Conservation (phyloP, 2,329 filamentous ascomycete species). For the Fusarium newnesense region DNA sequence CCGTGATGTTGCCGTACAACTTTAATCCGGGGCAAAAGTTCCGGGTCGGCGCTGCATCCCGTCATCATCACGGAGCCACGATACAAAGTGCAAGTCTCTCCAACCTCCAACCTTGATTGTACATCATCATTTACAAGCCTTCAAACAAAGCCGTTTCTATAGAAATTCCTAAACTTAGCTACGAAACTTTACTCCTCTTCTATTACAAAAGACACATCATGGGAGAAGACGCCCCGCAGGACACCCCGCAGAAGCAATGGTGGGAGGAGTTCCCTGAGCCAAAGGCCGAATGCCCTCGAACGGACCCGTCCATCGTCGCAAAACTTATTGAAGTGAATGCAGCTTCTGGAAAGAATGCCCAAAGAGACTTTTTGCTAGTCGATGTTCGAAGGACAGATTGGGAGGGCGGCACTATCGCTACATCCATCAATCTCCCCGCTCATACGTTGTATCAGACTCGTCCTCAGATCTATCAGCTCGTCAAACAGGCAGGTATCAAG, state of each 20-base stretch:
- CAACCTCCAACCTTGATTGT: not conserved
- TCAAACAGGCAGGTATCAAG: conserved; percentile 59
- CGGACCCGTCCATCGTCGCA: conserved; percentile 55
- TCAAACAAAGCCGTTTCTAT: accelerated
- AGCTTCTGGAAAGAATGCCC: conserved; percentile 41
- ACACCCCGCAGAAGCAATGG: conserved; percentile 47
- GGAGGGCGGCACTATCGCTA: conserved; percentile 68
- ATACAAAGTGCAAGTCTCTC: not conserved
- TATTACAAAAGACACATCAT: conserved; percentile 17
- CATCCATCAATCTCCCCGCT: conserved; percentile 67
- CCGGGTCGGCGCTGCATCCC: not conserved
- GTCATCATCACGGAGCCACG: conserved; percentile 7
- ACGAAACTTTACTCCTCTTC: no score
- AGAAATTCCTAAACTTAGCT: not conserved
- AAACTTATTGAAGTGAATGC: conserved; percentile 53
- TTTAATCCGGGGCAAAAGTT: conserved; percentile 17
- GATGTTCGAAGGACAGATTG: conserved; percentile 65
- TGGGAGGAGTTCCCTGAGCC: conserved; percentile 57
- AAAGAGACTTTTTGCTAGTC: conserved; percentile 57
- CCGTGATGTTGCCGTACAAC: not conserved
- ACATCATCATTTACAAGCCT: not conserved
- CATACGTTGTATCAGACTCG: conserved; percentile 64
- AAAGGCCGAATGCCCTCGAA: conserved; percentile 49
- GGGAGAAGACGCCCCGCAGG: conserved; percentile 39
- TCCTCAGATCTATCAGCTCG: conserved; percentile 59